These are phyloP conservation scores for Curvularia sp. DNA, from an alignment of 2,329 filamentous ascomycete genomes.

Conservation along the genomic window DNA sequence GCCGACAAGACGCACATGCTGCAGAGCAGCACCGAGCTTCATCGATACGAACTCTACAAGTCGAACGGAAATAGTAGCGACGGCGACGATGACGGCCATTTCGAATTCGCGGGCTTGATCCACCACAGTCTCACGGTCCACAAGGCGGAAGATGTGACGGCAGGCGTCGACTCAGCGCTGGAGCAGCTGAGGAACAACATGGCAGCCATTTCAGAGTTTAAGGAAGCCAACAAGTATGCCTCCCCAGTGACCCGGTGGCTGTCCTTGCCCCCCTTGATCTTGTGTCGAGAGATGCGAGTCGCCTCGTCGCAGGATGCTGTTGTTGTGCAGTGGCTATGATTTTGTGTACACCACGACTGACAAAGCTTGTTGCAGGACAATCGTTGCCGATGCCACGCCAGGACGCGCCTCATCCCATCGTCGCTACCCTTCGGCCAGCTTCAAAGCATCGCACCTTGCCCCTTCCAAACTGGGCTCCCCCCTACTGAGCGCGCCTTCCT, in stretches of 20 bases:
- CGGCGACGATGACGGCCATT: conserved; percentile 25
- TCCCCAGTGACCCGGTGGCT: conserved; percentile 39
- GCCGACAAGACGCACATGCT: conserved; percentile 64
- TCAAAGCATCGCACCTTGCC: conserved; percentile 45
- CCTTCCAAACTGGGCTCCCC: conserved; percentile 51
- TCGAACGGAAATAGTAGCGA: conserved; percentile 46
- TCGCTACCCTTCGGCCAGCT: conserved; percentile 46
- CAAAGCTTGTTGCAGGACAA: conserved; percentile 44
- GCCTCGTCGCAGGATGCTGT: conserved; percentile 13
- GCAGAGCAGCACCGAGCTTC: conserved; percentile 60
- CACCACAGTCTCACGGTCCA: conserved; percentile 64
- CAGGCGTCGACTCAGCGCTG: conserved; percentile 65
- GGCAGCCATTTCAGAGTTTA: conserved; percentile 65
- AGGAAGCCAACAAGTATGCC: conserved; percentile 64
- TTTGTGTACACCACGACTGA: conserved; percentile 36
- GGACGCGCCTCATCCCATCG: conserved; percentile 45
- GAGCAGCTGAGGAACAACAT: conserved; percentile 66
- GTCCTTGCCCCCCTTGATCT: conserved; percentile 26
- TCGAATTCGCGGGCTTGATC: conserved; percentile 64
- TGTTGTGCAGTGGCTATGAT: conserved; percentile 20
- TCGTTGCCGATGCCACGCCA: conserved; percentile 45
- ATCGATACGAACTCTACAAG: conserved; percentile 65
- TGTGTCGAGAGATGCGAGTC: conserved; percentile 24
- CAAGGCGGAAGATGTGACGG: conserved; percentile 61
- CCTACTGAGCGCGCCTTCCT: conserved; percentile 48